phyloP scores from a whole-genome alignment of 129 eudicot genomes.

The Sambucus nigra region DNA sequence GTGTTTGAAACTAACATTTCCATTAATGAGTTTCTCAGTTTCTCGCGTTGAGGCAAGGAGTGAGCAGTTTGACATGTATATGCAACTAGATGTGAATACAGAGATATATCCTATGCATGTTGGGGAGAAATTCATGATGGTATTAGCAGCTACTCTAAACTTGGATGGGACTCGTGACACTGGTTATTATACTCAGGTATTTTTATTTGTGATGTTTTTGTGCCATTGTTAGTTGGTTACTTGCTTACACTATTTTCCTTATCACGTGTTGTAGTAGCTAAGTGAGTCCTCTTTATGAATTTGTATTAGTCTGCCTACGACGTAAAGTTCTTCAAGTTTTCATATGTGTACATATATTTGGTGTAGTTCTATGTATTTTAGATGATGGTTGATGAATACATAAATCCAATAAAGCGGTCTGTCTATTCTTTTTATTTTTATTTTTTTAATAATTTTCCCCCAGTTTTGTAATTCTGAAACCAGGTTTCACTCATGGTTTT shows the following conservation, averaged over 20 bases:
- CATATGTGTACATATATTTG: no score
- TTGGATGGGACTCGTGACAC: slow-evolving; percentile 92
- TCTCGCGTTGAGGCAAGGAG: slow-evolving; percentile 67
- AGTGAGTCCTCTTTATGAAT: no score
- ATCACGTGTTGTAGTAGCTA: no score
- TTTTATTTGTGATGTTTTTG: not conserved
- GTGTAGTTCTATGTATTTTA: no score
- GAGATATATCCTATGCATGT: slow-evolving; percentile 73
- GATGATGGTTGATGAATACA: not conserved
- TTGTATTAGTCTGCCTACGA: no score
- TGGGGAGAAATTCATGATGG: slow-evolving; percentile 82
- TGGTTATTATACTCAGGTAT: slow-evolving; percentile 73
- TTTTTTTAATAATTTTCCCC: no score
- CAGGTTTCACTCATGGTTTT: no score
- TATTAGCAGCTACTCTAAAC: slow-evolving; percentile 74
- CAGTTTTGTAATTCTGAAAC: no score
- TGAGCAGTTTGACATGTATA: slow-evolving; percentile 67
- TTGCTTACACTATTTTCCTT: not conserved
- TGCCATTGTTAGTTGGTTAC: not conserved
- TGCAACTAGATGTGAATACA: slow-evolving; percentile 75
- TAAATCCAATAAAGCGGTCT: no score
- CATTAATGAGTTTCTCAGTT: slow-evolving; percentile 28
- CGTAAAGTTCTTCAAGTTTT: no score
- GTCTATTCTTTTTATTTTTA: no score
- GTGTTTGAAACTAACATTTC: not conserved